phyloP scores from a whole-genome alignment of 2,329 filamentous ascomycete genomes.

The Diplodia intermedia region DNA sequence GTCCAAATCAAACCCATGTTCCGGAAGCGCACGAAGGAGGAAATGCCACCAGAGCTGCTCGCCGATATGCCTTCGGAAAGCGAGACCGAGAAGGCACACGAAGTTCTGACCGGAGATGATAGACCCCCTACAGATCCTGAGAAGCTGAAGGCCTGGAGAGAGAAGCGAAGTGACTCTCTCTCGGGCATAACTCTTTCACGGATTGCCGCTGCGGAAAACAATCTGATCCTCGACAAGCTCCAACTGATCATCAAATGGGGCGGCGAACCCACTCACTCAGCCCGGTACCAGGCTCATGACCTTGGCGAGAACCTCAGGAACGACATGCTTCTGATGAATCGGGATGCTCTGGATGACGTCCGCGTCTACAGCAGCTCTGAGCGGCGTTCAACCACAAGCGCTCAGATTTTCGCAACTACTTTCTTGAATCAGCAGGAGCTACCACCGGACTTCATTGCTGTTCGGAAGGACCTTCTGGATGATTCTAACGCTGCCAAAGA shows the following conservation, averaged over 20 bases:
- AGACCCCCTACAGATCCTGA: constrained; percentile 33
- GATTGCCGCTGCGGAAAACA: constrained; percentile 91
- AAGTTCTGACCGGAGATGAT: background rate
- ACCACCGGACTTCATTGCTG: constrained; percentile 82
- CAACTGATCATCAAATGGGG: constrained; percentile 99
- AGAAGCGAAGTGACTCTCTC: constrained; percentile 74
- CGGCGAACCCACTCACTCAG: constrained; percentile 96
- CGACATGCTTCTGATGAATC: constrained; percentile 90
- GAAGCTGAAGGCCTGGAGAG: constrained; percentile 39
- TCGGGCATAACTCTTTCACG: constrained; percentile 91
- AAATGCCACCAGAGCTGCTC: constrained; percentile 47
- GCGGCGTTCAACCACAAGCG: constrained; percentile 90
- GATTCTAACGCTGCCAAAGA: constrained; percentile 99
- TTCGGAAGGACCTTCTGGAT: constrained; percentile 93
- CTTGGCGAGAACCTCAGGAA: constrained; percentile 95
- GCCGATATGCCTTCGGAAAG: constrained; percentile 38
- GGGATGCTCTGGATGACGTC: constrained; percentile 89
- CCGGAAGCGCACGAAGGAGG: constrained; percentile 78
- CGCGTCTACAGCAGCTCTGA: constrained; percentile 96
- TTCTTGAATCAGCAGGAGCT: constrained; percentile 89
- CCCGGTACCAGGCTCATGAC: constrained; percentile 93
- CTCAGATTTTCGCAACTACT: constrained; percentile 91
- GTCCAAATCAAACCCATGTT: constrained; percentile 99
- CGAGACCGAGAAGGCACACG: constrained; percentile 37
- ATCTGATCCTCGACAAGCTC: constrained; percentile 90